Evolutionary conservation across 75 land plant species (phyloP), one percentile per base, ranked within the genome.

Genomic region (Pinus tabuliformis): DNA sequence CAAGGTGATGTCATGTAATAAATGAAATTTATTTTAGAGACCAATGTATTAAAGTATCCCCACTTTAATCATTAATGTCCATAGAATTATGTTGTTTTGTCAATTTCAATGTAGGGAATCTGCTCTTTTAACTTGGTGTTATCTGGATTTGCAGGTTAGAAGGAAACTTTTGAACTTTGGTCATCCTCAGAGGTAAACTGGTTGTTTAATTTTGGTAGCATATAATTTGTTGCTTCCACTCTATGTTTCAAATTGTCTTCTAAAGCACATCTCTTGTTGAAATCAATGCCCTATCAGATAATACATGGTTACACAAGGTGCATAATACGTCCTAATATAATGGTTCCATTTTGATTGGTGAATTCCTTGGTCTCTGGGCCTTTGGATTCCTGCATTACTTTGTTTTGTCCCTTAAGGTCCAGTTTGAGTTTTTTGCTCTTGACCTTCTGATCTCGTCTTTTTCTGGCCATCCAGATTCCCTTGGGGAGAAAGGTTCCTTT

Each of bases 1-100:
- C 64, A 62, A 62, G 64, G 64, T 62, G 64, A 62, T 28, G 11
- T 28, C 28, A 22, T 62, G 24, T 62, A 62, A 62, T 36, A 62
- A 24, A 6, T 62, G 11, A 26, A 62, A 24, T 26, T 8, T 24
- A 24, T 26, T 58, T 56, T 73, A 57, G 17, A 52, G 17, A 7
- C 21, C 24, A 73, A 52, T 49, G 60, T 73, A 26, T 21, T 68
- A 45, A 65, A 37, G 21, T 68, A 42, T n/a, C 22, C 54, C 42
- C 22, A 16, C n/a, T 5, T 64, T 68, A 39, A 20, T n/a, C n/a
- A 1, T 64, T 68, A 39, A 20, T n/a, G 30, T 62, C 30, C 24
- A 28, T 2, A 62, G 24, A 4, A 62, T 9, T 12, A 28, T 28
- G 24, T 12, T 3, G 24, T 8, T 24, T 62, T 28, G 9, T 62